These are phyloP conservation scores for Arabidopsis arenosa DNA, from an alignment of 345 rosid species.

Conservation along the genomic window DNA sequence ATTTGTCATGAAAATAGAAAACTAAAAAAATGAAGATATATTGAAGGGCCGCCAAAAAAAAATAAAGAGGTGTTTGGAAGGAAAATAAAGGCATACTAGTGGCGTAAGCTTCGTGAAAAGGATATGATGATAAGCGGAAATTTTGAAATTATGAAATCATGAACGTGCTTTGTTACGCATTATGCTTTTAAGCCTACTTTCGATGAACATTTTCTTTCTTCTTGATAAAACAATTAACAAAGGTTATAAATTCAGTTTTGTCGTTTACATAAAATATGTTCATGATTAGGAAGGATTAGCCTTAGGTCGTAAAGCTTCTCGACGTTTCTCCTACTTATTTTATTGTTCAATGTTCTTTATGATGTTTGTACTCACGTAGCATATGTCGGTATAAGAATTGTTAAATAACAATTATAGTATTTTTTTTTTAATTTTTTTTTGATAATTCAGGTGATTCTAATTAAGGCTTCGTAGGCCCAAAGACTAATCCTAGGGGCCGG, in stretches of 20 bases:
- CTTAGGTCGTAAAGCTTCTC: constrained; percentile 36
- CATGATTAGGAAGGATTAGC: constrained; percentile 37
- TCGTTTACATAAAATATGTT: constrained; percentile 28
- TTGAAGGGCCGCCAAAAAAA: neutral
- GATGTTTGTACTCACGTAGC: constrained; percentile 10
- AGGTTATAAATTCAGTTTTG: constrained; percentile 16
- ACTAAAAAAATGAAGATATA: neutral
- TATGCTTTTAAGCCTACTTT: constrained; percentile 46
- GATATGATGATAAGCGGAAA: constrained; percentile 38
- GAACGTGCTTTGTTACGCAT: constrained; percentile 43
- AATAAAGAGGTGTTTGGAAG: constrained; percentile 5
- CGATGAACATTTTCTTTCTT: constrained; percentile 26
- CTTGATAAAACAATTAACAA: constrained; percentile 24
- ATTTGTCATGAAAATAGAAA: neutral
- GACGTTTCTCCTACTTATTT: constrained; percentile 35
- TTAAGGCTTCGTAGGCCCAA: too few species aligned
- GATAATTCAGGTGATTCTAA: too few species aligned
- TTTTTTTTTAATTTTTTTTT: too few species aligned
- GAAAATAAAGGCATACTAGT: constrained; percentile 29
- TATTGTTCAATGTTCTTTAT: constrained; percentile 10
- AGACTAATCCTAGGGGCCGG: too few species aligned
- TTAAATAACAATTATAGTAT: too few species aligned
- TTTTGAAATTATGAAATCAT: constrained; percentile 28
- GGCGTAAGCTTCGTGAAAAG: constrained; percentile 43
- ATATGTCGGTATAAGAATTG: constrained; percentile 1